These are phyloP conservation scores for Pluteus cervinus DNA, from an alignment of 768 basidiomycete species.

Conservation along the genomic window DNA sequence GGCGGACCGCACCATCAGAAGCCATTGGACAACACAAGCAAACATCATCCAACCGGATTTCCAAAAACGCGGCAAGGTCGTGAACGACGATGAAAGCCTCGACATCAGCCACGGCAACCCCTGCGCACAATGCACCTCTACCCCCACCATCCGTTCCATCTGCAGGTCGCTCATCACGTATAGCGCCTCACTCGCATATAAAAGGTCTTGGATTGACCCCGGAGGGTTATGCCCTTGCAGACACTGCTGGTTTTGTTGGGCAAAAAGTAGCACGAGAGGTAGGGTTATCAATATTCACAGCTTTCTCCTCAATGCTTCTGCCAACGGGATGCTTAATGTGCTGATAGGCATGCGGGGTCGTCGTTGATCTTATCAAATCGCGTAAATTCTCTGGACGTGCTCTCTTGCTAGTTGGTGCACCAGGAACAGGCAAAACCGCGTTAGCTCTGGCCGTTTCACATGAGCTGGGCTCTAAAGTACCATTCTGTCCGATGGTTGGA, in stretches of 20 bases:
- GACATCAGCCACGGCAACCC: constrained; percentile 41
- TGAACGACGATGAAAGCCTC: constrained; percentile 31
- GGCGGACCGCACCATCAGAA: no score
- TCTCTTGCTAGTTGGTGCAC: constrained; percentile 87
- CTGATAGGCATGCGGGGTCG: constrained; percentile 83
- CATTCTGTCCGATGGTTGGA: constrained; percentile 98
- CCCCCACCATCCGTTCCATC: constrained; percentile 54
- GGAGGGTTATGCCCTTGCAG: constrained; percentile 71
- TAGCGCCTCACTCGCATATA: constrained; percentile 93
- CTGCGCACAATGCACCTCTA: constrained; percentile 68
- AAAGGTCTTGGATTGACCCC: constrained; percentile 88
- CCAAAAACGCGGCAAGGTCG: no score
- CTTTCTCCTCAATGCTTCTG: constrained; percentile 4
- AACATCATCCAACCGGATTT: no score
- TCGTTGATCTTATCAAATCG: constrained; percentile 84
- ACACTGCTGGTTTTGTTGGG: constrained; percentile 85
- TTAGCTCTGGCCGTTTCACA: constrained; percentile 93
- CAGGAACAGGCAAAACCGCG: constrained; percentile 97
- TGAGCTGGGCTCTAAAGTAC: constrained; percentile 90
- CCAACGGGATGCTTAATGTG: constrained; percentile 4
- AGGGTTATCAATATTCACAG: constrained; percentile 7
- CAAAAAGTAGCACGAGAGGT: constrained; percentile 91
- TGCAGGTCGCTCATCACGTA: constrained; percentile 66
- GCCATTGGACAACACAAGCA: no score
- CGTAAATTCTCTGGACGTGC: constrained; percentile 93